These are phyloP conservation scores for Hordeum marinum DNA, from an alignment of 176 grass and related monocot genomes.

Conservation along the genomic window DNA sequence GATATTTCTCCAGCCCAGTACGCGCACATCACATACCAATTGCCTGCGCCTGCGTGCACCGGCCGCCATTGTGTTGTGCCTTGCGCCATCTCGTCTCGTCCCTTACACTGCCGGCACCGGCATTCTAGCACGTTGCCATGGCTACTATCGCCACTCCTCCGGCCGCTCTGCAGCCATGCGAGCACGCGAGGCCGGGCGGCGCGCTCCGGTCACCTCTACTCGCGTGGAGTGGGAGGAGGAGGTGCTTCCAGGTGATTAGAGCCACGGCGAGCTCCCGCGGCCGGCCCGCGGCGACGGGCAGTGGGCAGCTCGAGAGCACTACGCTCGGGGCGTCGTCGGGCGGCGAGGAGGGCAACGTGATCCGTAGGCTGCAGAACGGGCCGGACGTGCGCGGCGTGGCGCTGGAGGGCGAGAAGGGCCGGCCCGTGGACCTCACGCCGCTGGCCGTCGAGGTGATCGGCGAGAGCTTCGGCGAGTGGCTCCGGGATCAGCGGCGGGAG, in stretches of 20 bases:
- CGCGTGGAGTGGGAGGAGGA: background rate
- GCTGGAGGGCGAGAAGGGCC: constrained; percentile 70
- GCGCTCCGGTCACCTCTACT: background rate
- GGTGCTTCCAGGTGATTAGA: background rate
- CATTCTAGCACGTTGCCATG: background rate
- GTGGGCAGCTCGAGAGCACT: background rate
- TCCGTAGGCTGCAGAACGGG: constrained; percentile 75
- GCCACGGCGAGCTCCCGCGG: background rate
- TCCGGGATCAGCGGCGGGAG: constrained; percentile 27
- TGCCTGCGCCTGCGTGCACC: background rate
- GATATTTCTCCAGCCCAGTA: constrained; percentile 13
- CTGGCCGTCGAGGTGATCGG: constrained; percentile 62
- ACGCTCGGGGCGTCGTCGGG: background rate
- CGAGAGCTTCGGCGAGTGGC: constrained; percentile 84
- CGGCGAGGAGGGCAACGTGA: constrained; percentile 40
- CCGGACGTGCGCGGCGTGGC: constrained; percentile 76
- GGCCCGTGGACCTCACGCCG: constrained; percentile 71
- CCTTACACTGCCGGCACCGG: background rate
- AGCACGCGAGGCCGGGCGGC: background rate
- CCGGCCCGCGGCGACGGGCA: background rate
- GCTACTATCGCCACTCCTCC: constrained; percentile 13
- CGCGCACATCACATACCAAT: background rate
- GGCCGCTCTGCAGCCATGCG: constrained; percentile 27
- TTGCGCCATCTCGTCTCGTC: background rate
- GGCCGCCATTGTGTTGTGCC: background rate